These are phyloP conservation scores for Suhomyces terraborum DNA, from an alignment of 1,139 yeast species.

Conservation along the genomic window DNA sequence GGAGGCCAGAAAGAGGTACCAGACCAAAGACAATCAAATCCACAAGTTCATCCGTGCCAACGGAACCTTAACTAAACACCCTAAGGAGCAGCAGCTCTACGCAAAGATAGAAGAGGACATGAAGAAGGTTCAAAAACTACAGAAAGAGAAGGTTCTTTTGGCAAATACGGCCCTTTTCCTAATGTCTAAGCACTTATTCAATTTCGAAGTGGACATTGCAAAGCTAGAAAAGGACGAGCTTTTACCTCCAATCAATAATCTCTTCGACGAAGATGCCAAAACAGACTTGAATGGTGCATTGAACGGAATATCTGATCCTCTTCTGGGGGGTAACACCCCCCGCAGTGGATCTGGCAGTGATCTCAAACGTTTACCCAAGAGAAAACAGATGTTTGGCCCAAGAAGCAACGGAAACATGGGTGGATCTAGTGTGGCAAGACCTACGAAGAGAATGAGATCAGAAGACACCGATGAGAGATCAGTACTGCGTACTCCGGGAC, in stretches of 20 bases:
- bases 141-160: slow-evolving; percentile 73
- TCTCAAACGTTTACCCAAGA: slow-evolving; percentile 17
- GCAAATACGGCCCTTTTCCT: slow-evolving; percentile 83
- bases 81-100: slow-evolving; percentile 73
- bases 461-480: slow-evolving; percentile 23
- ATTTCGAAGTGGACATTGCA: slow-evolving; percentile 74
- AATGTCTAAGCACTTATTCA: slow-evolving; percentile 70
- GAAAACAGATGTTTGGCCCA: slow-evolving; percentile 10
- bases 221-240: slow-evolving; percentile 79
- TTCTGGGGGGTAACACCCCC: slow-evolving; percentile 38
- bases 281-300: slow-evolving; percentile 16
- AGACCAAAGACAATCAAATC: slow-evolving; percentile 71
- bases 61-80: slow-evolving; percentile 80
- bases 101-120: slow-evolving; percentile 72
- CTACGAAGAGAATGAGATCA: slow-evolving; percentile 31
- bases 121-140: slow-evolving; percentile 59
- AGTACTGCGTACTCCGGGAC: slow-evolving; percentile 14
- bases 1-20: slow-evolving; percentile 68
- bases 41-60: slow-evolving; percentile 82
- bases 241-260: slow-evolving; percentile 55
- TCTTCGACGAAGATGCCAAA: slow-evolving; percentile 19
- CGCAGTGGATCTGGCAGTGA: slow-evolving; percentile 24
- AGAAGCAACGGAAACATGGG: slow-evolving; percentile 15
- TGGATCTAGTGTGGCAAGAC: slow-evolving; percentile 20
- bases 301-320: slow-evolving; percentile 26